These are phyloP conservation scores for Hypoxylon intermedium DNA, from an alignment of 495 filamentous ascomycete species.

Conservation along the genomic window DNA sequence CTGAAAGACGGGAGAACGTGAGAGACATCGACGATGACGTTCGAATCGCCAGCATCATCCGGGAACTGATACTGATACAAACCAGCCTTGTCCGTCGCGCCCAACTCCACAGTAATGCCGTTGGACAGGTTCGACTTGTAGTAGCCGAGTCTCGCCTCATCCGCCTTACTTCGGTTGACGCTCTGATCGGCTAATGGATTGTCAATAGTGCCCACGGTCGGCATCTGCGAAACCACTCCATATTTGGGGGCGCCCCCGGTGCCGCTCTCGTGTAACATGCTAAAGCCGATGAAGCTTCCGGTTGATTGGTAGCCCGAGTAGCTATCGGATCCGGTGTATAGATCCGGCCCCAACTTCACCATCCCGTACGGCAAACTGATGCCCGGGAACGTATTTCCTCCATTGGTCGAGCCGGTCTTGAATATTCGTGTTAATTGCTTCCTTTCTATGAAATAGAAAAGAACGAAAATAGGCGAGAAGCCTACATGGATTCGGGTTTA, in stretches of 20 bases:
- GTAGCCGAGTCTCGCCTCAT: conserved; percentile 66
- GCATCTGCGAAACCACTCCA: conserved; percentile 72
- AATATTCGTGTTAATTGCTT: conserved; percentile 1
- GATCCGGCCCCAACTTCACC: conserved; percentile 74
- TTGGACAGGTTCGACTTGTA: conserved; percentile 64
- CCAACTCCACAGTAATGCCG: conserved; percentile 65
- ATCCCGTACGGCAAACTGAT: conserved; percentile 70
- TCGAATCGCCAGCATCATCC: conserved; percentile 44
- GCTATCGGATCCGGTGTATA: conserved; percentile 63
- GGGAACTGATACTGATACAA: conserved; percentile 70
- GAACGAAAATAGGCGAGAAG: background rate
- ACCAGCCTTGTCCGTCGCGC: conserved; percentile 67
- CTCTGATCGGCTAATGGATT: conserved; percentile 67
- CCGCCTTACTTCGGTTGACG: conserved; percentile 56
- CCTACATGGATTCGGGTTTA: conserved; percentile 2
- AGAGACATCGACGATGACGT: conserved; percentile 73
- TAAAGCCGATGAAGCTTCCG: conserved; percentile 72
- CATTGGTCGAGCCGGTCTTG: conserved; percentile 51
- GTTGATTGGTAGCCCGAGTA: conserved; percentile 69
- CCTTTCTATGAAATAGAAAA: background rate
- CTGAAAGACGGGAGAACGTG: conserved; percentile 71
- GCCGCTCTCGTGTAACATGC: conserved; percentile 76
- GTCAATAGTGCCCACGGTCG: conserved; percentile 59
- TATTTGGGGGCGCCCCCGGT: conserved; percentile 80
- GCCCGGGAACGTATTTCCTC: conserved; percentile 75